A percentile compares a stretch with the other conserved stretches of the same genome.
These are phyloP conservation scores for Zostera marina DNA, from an alignment of 116 monocot species.

Conservation along the genomic window DNA sequence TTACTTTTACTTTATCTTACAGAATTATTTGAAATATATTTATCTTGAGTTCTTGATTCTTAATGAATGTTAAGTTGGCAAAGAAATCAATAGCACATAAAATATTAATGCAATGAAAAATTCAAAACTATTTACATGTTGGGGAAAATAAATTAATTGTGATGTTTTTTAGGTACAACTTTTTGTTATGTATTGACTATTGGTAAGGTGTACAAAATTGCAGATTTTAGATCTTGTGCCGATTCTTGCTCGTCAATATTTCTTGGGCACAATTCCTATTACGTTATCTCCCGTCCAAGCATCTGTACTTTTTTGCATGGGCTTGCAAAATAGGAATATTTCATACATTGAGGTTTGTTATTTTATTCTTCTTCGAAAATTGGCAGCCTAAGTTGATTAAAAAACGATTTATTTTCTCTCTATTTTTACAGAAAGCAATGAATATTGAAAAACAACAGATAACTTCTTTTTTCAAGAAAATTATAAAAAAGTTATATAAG, in stretches of 20 bases:
- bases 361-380: too few species aligned
- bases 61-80: too few species aligned
- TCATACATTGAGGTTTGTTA: conserved; percentile 38
- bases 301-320: conserved; percentile 71
- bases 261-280: conserved; percentile 69
- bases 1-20: too few species aligned
- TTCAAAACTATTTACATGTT: too few species aligned
- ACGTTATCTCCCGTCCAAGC: conserved; percentile 55
- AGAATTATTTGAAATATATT: too few species aligned
- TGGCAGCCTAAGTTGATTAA: too few species aligned
- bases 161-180: too few species aligned
- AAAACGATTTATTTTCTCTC: neutral
- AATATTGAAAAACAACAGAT: conserved; percentile 63
- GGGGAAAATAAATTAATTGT: too few species aligned
- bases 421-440: conserved; percentile 5
- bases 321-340: conserved; percentile 74
- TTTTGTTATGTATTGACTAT: neutral
- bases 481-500: conserved; percentile 63
- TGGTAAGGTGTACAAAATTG: neutral
- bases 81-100: too few species aligned
- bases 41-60: too few species aligned
- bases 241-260: conserved; percentile 60
- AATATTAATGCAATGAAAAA: too few species aligned
- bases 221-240: conserved; percentile 88
- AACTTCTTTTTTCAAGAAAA: conserved; percentile 54